Percentiles rank a stretch among this genome's conserved stretches.
Conservation (phyloP, 148 eudicot species). For the Polygonum aviculare region DNA sequence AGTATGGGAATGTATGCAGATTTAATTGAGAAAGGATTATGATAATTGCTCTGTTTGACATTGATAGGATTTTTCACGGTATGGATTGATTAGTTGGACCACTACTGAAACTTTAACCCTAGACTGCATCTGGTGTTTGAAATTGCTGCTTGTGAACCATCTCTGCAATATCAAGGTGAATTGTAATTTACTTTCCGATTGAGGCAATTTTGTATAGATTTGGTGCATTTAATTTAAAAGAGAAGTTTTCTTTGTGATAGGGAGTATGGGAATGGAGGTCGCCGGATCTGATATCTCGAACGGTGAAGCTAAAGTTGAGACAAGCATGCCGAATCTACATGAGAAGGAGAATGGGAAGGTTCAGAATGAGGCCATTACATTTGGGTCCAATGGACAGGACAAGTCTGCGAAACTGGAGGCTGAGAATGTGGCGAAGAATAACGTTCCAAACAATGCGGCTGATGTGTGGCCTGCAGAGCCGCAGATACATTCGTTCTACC, state of each 20-base stretch:
- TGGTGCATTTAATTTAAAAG: neutral
- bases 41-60: neutral
- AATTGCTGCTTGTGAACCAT: neutral
- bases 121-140: neutral
- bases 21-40: neutral
- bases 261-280: slow-evolving; percentile 36
- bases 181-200: neutral
- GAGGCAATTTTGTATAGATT: neutral
- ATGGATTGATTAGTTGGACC: neutral
- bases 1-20: slow-evolving; percentile 23
- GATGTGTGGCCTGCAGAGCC: slow-evolving; percentile 78
- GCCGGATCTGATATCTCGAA: slow-evolving; percentile 56
- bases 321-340: slow-evolving; percentile 15
- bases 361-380: slow-evolving; percentile 40
- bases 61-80: neutral
- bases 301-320: slow-evolving; percentile 27
- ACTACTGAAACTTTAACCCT: neutral
- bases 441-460: slow-evolving; percentile 63
- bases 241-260: neutral
- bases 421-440: slow-evolving; percentile 24
- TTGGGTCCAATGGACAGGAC: slow-evolving; percentile 57
- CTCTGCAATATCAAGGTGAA: neutral
- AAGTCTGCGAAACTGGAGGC: slow-evolving; percentile 35
- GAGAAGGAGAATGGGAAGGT: slow-evolving; percentile 34
- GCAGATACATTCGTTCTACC: slow-evolving; percentile 51